Evolutionary conservation across 208 protist genomes (phyloP).

Genomic region (Acanthamoeba castellanii): DNA sequence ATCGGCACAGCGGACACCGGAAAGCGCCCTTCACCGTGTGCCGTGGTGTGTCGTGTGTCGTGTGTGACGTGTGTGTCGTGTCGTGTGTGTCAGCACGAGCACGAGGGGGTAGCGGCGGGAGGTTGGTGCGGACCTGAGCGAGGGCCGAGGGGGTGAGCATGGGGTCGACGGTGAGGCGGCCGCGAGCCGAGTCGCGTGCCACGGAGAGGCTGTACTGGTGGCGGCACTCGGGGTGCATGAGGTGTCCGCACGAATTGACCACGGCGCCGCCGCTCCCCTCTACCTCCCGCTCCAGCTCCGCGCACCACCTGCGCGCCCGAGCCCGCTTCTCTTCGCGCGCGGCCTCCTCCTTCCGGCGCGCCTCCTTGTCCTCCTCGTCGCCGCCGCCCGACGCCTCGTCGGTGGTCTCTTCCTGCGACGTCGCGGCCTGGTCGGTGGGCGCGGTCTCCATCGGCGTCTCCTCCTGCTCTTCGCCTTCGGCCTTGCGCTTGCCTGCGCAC

Average conservation of each 20-base stretch:
- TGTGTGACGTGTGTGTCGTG: too few species aligned
- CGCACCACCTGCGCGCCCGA: not conserved
- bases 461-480: not conserved
- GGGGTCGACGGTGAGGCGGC: not conserved
- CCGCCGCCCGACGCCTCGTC: not conserved
- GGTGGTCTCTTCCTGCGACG: not conserved
- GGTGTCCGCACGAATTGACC: conserved; percentile 22
- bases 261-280: not conserved
- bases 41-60: too few species aligned
- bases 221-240: conserved; percentile 59
- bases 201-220: conserved; percentile 54
- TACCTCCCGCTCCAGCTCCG: not conserved
- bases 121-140: not conserved
- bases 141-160: conserved; percentile 38
- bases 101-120: not conserved
- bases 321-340: not conserved
- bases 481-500: not conserved
- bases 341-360: not conserved
- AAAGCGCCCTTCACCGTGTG: not conserved
- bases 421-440: too few species aligned
- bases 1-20: conserved; percentile 44
- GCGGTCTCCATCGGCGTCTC: too few species aligned
- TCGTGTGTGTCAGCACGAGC: not conserved
- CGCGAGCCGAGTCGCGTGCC: not conserved
- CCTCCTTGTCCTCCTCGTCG: not conserved